Evolutionary conservation across 2,329 filamentous ascomycete genomes (phyloP).

Genomic region (Colletotrichum gigasporum): DNA sequence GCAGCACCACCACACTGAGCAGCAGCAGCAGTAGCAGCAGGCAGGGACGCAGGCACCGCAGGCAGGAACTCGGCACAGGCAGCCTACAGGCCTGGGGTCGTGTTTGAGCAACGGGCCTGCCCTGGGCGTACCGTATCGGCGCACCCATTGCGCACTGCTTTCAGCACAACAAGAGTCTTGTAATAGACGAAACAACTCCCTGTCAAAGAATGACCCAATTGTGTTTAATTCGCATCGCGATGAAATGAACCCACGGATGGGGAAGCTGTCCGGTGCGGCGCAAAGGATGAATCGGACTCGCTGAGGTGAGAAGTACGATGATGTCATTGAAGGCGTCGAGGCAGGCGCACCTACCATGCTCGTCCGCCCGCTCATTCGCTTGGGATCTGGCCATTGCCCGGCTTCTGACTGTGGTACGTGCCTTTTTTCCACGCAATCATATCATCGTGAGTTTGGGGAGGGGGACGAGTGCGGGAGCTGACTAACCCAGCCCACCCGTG

Average conservation of each 20-base stretch:
- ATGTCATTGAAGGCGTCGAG: slow-evolving; percentile 23
- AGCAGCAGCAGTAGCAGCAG: not conserved
- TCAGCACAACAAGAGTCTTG: not conserved
- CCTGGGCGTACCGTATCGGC: not conserved
- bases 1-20: not conserved
- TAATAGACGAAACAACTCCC: slow-evolving; percentile 17
- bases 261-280: not conserved
- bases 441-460: slow-evolving; percentile 22
- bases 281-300: not conserved
- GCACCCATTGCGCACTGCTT: not conserved
- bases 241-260: slow-evolving; percentile 2
- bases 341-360: slow-evolving; percentile 22
- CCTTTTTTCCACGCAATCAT: slow-evolving; percentile 13
- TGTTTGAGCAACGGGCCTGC: slow-evolving; percentile 12
- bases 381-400: not conserved
- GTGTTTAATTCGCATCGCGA: not conserved
- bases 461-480: not conserved
- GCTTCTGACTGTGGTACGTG: slow-evolving; percentile 15
- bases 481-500: not conserved
- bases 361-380: slow-evolving; percentile 12
- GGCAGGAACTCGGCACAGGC: slow-evolving; percentile 5
- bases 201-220: not conserved
- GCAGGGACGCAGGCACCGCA: slow-evolving; percentile 25
- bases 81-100: not conserved
- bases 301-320: slow-evolving; percentile 11